Percentiles rank a stretch among this genome's conserved stretches.
These are phyloP conservation scores for Lactarius evosmus DNA, from an alignment of 768 basidiomycete species.

Conservation along the genomic window DNA sequence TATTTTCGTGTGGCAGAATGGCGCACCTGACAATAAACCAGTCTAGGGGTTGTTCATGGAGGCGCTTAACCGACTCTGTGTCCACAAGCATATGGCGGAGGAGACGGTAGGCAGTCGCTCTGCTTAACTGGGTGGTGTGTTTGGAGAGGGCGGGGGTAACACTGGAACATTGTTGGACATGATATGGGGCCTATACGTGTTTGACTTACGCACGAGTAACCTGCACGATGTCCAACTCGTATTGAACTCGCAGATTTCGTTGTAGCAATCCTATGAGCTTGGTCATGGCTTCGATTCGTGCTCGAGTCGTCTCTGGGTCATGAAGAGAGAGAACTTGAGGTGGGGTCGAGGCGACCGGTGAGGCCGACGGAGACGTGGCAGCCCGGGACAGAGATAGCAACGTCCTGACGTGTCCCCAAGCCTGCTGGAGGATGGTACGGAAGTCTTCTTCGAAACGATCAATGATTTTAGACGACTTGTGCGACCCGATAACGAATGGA, in stretches of 20 bases:
- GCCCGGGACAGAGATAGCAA: conserved; percentile 47
- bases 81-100: conserved; percentile 79
- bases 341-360: conserved; percentile 37
- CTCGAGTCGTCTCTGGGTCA: conserved; percentile 43
- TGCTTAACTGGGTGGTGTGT: conserved; percentile 61
- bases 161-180: conserved; percentile 42
- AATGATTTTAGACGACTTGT: background rate
- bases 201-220: conserved; percentile 71
- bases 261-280: conserved; percentile 64
- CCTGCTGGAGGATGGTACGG: conserved; percentile 65
- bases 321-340: conserved; percentile 39
- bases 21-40: conserved; percentile 88
- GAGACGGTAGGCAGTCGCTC: conserved; percentile 80
- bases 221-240: conserved; percentile 67
- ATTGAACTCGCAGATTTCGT: conserved; percentile 69
- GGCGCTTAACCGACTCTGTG: conserved; percentile 57
- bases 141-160: conserved; percentile 80
- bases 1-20: conserved; percentile 9
- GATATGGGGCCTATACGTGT: conserved; percentile 3
- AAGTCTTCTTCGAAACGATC: conserved; percentile 56
- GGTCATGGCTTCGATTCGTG: conserved; percentile 60
- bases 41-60: conserved; percentile 67
- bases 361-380: conserved; percentile 34
- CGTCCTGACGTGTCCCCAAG: conserved; percentile 54
- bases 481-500: background rate